phyloP scores from a whole-genome alignment of 805 yeast genomes.

The Spathaspora arborariae region DNA sequence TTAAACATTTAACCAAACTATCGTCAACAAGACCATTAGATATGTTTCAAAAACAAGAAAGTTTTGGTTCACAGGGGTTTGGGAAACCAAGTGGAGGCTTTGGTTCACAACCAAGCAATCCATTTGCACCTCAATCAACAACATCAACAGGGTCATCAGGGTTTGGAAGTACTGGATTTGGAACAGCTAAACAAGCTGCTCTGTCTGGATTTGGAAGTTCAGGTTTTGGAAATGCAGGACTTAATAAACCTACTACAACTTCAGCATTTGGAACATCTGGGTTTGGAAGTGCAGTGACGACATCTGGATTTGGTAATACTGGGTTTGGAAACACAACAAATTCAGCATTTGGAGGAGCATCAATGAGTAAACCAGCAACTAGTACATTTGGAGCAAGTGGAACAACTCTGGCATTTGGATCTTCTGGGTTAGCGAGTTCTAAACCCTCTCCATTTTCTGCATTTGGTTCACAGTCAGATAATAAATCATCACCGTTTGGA shows the following conservation, averaged over 20 bases:
- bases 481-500: constrained; percentile 2
- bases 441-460: constrained; percentile 5
- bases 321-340: constrained; percentile 8
- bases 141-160: constrained; percentile 10
- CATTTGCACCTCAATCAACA: constrained; percentile 9
- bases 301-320: constrained; percentile 7
- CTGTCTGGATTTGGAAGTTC: constrained; percentile 9
- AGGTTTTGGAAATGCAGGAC: constrained; percentile 11
- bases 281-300: constrained; percentile 5
- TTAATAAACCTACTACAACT: constrained; percentile 4
- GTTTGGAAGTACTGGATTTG: constrained; percentile 14
- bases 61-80: constrained; percentile 12
- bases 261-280: constrained; percentile 10
- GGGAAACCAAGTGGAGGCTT: constrained; percentile 10
- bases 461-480: constrained; percentile 3
- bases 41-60: too few relatives aligned
- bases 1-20: too few relatives aligned
- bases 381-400: constrained; percentile 5
- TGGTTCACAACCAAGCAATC: constrained; percentile 10
- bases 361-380: constrained; percentile 1
- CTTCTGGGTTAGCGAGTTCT: constrained; percentile 6
- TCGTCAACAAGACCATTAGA: too few relatives aligned
- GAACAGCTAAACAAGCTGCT: constrained; percentile 9
- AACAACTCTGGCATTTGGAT: constrained; percentile 10
- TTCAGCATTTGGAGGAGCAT: constrained; percentile 8